Evolutionary conservation across 179 eudicot species (phyloP), one percentile per base, ranked within the genome.

Genomic region (Patellifolia procumbens): DNA sequence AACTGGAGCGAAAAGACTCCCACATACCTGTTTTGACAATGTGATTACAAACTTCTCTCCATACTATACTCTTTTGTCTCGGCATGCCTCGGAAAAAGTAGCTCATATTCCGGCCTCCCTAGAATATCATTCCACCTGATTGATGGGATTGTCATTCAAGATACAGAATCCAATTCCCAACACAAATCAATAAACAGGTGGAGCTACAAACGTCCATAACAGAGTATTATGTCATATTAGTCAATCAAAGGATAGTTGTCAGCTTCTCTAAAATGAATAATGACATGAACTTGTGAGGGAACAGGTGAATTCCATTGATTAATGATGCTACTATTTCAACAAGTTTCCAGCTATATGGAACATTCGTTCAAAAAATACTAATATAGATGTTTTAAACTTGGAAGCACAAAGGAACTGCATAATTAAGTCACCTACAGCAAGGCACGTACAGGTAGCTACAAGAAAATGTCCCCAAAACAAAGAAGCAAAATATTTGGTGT

Each of bases 321-420:
- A 49, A 15, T 43, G 59, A 68, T 37, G 43, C 63, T 4, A 73
- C 31, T 43, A 43, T 37, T 31, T 61, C 56, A 63, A 31, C n/a
- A 15, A 45, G 31, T 7, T 65, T 70, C 45, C 58, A 79, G 56
- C 61, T 43, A 31, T 61, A 17, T 17, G 42, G 59, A 49, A 42
- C 28, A 61, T 66, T 42, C 24, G 39, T 48, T 73, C 7, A 66
- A 66, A 20, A 46, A 63, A 71, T 34, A 49, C 55, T 15, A 28
- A 31, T 7, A 26, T 24, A 34, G 48, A 60, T 32, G 37, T 26
- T 58, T 22, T 31, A 73, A 77, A 67, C 65, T 71, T 24, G 73
- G 49, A 76, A 81, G 34, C 62, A 46, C 68, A 76, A 19, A 43
- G 51, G 16, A 73, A 67, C 32, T 49, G 22, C 52, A 37, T 45